Percentiles rank a stretch among this genome's conserved stretches.
Evolutionary conservation across 2,329 filamentous ascomycete species (phyloP).

Genomic region (Colletotrichum noveboracense): DNA sequence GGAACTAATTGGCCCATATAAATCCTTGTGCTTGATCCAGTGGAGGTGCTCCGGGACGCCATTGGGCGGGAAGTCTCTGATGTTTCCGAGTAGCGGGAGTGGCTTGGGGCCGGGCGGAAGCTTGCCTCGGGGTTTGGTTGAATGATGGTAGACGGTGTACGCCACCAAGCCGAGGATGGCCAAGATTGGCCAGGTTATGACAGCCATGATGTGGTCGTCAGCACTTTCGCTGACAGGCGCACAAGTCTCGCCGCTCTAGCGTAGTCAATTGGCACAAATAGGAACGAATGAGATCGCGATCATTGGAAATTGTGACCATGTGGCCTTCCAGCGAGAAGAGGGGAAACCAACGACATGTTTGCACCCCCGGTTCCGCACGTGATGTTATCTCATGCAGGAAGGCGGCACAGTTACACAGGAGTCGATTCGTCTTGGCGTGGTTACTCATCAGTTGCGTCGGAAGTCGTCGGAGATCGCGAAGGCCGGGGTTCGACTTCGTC

Average conservation of each 20-base stretch:
- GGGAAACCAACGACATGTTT: not conserved
- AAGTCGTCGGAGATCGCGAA: not conserved
- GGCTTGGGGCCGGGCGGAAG: slow-evolving; percentile 56
- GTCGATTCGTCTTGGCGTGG: not conserved
- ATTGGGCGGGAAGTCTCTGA: slow-evolving; percentile 48
- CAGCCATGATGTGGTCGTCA: not conserved
- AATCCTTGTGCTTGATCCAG: slow-evolving; percentile 44
- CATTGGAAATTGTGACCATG: not conserved
- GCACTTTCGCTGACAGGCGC: not conserved
- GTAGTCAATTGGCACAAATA: fast-evolving
- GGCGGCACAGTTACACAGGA: not conserved
- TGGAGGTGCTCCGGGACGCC: slow-evolving; percentile 41
- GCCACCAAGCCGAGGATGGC: not conserved
- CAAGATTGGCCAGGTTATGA: not conserved
- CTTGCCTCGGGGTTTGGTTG: not conserved
- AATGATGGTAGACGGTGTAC: not conserved
- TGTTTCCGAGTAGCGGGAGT: slow-evolving; percentile 53
- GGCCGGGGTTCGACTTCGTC: not conserved
- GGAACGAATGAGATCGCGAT: not conserved
- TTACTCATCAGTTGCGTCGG: not conserved
- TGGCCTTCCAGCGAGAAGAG: not conserved
- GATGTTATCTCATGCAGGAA: not conserved
- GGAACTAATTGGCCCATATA: slow-evolving; percentile 42
- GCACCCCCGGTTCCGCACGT: not conserved
- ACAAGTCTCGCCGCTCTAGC: not conserved